Base-by-base conservation (phyloP, 2,329 filamentous ascomycete species). In the Talaromyces pinophilus region DNA sequence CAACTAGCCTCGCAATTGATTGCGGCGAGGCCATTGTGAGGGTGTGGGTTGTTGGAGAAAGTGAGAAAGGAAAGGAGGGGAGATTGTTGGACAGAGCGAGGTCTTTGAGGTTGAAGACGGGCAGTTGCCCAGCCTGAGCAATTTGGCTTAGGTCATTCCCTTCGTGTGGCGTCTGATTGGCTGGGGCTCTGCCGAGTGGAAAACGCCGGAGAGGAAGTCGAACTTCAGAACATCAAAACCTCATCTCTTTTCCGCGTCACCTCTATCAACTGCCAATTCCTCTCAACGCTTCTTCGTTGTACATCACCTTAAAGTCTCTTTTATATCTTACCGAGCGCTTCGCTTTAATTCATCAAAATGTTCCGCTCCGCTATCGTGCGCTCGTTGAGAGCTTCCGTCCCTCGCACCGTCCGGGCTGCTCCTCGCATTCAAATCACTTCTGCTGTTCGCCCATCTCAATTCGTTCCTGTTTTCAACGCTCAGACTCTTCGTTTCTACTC, bases 331-430 rank as follows among this genome's bases (percentile, higher is more conserved):
- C 22, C 8, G 25, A 22, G 59, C 59, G 68, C 59, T 64, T 65
- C 59, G 68, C 67, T 63, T 28, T n/a, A 17, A 50, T 33, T 46
- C 2, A 70, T 74, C 83, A 88, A 75, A 71, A 98, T 98, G 94
- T 93, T 97, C 86, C 92, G 94, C 84, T 88, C 91, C 81, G 89
- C 91, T 78, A 82, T 95, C 80, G 85, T 94, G 84, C 91, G 91
- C 82, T 90, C 91, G 77, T 87, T 90, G 80, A 85, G 88, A 77
- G 82, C 82, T 70, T 81, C 82, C 71, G 76, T 78, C 67, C 80
- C 84, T 72, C 82, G 83, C 74, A 78, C 80, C 71, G 81, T 84
- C 77, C 81, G 84, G 78, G 79, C 80, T 79, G 85, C 87, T 79
- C 85, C 87, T 76, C 85, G 87, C 78, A 85, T 79, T 81, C 82